Evolutionary conservation across 345 rosid genomes (phyloP).

Genomic region (Lepidium didymum): DNA sequence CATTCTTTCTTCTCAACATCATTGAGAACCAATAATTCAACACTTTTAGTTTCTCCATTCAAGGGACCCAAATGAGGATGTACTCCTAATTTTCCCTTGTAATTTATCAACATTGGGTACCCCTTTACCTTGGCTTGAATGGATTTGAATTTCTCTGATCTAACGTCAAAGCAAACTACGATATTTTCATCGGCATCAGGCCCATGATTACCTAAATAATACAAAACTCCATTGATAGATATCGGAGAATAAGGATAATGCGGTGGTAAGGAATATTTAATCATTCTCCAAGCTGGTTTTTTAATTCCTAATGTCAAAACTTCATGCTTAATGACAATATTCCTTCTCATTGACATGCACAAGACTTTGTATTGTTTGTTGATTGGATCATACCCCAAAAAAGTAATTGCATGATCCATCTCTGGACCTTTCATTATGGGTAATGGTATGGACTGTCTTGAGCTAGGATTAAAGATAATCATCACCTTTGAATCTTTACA

Average conservation of each 20-base stretch:
- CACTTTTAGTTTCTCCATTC: background rate
- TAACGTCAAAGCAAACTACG: background rate
- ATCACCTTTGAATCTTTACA: no score
- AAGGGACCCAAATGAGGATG: no score
- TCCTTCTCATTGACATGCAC: background rate
- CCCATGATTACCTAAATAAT: background rate
- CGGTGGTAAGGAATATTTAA: background rate
- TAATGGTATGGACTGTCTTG: no score
- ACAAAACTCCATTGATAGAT: background rate
- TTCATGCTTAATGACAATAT: background rate
- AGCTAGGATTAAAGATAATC: no score
- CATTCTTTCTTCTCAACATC: no score
- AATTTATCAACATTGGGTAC: background rate
- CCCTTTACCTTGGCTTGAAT: background rate
- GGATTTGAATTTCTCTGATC: no score
- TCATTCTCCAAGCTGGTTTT: background rate
- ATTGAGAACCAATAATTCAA: no score
- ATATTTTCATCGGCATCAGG: background rate
- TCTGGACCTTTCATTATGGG: no score
- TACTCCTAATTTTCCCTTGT: no score
- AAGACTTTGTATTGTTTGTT: no score
- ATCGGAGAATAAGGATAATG: background rate
- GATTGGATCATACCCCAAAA: no score
- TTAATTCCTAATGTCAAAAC: background rate
- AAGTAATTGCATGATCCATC: no score